These are phyloP conservation scores for Guyanaporus albipodus DNA, from an alignment of 768 basidiomycete genomes.

Conservation along the genomic window DNA sequence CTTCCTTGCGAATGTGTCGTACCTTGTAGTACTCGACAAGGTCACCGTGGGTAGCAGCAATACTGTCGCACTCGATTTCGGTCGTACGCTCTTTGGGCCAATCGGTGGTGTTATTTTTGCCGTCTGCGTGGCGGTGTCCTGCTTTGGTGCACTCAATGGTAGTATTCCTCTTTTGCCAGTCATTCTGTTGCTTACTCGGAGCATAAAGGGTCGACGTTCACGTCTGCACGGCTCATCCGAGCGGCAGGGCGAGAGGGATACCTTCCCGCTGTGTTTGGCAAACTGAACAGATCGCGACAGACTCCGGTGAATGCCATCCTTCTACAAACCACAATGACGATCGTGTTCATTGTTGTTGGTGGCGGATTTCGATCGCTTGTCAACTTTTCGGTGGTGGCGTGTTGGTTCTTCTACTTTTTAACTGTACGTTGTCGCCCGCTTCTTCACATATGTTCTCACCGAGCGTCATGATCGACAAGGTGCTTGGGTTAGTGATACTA, in stretches of 20 bases:
- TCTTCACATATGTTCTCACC: not conserved
- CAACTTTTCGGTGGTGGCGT: constrained; percentile 85
- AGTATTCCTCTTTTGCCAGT: constrained; percentile 9
- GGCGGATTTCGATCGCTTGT: constrained; percentile 87
- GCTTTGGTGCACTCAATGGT: constrained; percentile 94
- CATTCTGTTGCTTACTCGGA: constrained; percentile 4
- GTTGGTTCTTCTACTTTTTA: constrained; percentile 84
- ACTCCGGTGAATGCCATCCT: constrained; percentile 89
- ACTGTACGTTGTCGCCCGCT: constrained; percentile 50
- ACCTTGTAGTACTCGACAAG: constrained; percentile 91
- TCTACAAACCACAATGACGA: constrained; percentile 72
- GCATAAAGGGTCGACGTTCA: constrained; percentile 59
- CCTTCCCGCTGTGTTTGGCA: constrained; percentile 80
- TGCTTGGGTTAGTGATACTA: constrained; percentile 82
- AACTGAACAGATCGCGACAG: constrained; percentile 64
- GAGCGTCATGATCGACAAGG: constrained; percentile 39
- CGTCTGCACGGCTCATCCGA: constrained; percentile 80
- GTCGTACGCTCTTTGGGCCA: constrained; percentile 78
- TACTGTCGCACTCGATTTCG: constrained; percentile 90
- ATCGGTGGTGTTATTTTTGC: constrained; percentile 88
- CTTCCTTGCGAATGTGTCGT: constrained; percentile 79
- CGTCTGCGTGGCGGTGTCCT: constrained; percentile 88
- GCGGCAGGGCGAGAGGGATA: constrained; percentile 87
- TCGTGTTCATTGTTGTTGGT: constrained; percentile 76
- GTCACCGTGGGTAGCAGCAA: constrained; percentile 72